phyloP scores from a whole-genome alignment of 352 stramenopile genomes.

The Pythium coloratum region DNA sequence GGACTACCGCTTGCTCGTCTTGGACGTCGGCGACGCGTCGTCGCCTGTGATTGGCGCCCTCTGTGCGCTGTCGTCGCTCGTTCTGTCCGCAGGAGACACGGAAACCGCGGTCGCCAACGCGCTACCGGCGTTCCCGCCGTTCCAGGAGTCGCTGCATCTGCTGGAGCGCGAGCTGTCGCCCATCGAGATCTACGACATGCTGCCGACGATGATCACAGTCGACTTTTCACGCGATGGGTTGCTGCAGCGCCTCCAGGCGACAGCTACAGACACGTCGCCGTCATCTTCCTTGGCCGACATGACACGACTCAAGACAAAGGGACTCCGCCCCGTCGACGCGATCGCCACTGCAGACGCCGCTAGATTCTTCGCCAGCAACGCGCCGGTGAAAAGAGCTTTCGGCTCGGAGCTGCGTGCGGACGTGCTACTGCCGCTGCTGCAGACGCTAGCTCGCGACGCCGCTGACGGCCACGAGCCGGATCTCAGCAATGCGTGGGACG shows the following conservation, averaged over 20 bases:
- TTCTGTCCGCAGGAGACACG: conserved; percentile 45
- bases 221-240: conserved; percentile 42
- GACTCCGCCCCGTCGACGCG: conserved; percentile 6
- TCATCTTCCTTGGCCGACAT: conserved; percentile 33
- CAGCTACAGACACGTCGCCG: neutral
- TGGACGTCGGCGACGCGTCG: conserved; percentile 36
- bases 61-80: conserved; percentile 65
- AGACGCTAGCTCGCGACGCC: conserved; percentile 31
- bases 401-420: conserved; percentile 59
- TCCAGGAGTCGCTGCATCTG: conserved; percentile 46
- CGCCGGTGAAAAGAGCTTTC: conserved; percentile 65
- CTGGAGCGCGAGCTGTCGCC: conserved; percentile 44
- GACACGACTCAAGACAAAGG: conserved; percentile 40
- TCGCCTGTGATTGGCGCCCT: conserved; percentile 38
- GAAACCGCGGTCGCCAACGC: conserved; percentile 12
- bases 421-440: conserved; percentile 45
- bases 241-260: conserved; percentile 14
- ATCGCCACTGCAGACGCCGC: neutral
- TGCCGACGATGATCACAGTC: conserved; percentile 55
- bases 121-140: conserved; percentile 33
- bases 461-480: conserved; percentile 41
- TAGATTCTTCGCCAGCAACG: conserved; percentile 34
- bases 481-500: conserved; percentile 65
- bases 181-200: conserved; percentile 60
- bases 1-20: conserved; percentile 53